Evolutionary conservation across 1,139 yeast genomes (phyloP).

Genomic region (Hyphopichia khmerensis): DNA sequence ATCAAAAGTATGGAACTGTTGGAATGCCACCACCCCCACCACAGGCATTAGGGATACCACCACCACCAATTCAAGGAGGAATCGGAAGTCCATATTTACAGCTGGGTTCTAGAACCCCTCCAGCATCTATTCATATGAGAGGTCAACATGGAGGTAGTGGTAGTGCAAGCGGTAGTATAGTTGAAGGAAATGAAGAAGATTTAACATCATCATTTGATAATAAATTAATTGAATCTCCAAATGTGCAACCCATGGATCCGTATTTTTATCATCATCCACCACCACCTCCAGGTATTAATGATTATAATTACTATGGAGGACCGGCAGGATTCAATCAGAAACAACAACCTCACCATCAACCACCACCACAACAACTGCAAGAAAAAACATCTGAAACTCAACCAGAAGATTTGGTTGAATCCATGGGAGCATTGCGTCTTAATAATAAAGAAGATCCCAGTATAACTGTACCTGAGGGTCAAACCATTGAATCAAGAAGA

Average conservation of each 20-base stretch:
- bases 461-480: too few species aligned
- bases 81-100: background rate
- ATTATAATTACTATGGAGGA: background rate
- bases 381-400: slow-evolving; percentile 2
- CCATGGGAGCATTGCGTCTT: background rate
- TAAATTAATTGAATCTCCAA: background rate
- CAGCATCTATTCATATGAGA: too few species aligned
- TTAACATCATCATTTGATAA: background rate
- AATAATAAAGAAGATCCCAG: too few species aligned
- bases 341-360: background rate
- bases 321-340: background rate
- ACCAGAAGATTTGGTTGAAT: background rate
- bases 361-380: background rate
- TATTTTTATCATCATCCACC: slow-evolving; percentile 2
- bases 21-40: slow-evolving; percentile 6
- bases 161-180: slow-evolving; percentile 2
- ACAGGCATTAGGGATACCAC: slow-evolving; percentile 2
- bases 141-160: background rate
- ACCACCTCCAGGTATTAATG: background rate
- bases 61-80: slow-evolving; percentile 6
- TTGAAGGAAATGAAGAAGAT: background rate
- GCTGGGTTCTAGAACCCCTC: background rate
- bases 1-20: slow-evolving; percentile 5
- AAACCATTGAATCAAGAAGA: too few species aligned
- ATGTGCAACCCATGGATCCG: background rate